Evolutionary conservation across 75 land plant species (phyloP), one percentile per base, ranked within the genome.

Genomic region (Adiantum capillusveneris): DNA sequence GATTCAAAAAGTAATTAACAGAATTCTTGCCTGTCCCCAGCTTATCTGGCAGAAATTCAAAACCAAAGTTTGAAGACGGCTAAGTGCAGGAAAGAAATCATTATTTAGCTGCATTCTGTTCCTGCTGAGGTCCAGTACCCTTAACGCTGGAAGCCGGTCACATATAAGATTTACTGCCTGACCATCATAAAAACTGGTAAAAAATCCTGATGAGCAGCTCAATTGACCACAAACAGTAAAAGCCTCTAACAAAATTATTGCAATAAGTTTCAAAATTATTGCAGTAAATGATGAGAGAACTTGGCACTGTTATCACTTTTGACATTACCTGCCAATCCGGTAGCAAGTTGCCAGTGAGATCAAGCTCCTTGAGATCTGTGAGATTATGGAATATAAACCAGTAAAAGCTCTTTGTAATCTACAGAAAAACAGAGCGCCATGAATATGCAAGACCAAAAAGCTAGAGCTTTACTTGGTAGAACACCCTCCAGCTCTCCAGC

Each of bases 271-370:
- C n/a, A n/a, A n/a, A n/a, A n/a, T n/a, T n/a, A n/a, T n/a, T n/a
- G n/a, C n/a, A n/a, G n/a, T n/a, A n/a, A n/a, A n/a, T n/a, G n/a
- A n/a, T n/a, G n/a, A n/a, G n/a, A n/a, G n/a, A n/a, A n/a, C n/a
- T n/a, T n/a, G n/a, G 37, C 9, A 34, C 7, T 34, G 9, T 3
- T 34, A 34, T 34, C 37, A 34, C 37, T 34, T 34, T 34, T 34
- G 7, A 5, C 9, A 34, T 79, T 82, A 88, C 98, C 24, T 85
- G 63, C 95, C 95, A 93, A 7, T 83, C 76, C 24, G 87, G 79
- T 20, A 93, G 63, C 54, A 93, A 56, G 62, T 85, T 93, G 36
- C 98, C 98, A 58, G 95, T 85, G 51, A 93, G 77, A 65, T 88
- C 95, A 53, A 93, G 90, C 72, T 83, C 81, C 76, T 80, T 81